These are phyloP conservation scores for Combretum micranthum DNA, from an alignment of 345 rosid species.

Conservation along the genomic window DNA sequence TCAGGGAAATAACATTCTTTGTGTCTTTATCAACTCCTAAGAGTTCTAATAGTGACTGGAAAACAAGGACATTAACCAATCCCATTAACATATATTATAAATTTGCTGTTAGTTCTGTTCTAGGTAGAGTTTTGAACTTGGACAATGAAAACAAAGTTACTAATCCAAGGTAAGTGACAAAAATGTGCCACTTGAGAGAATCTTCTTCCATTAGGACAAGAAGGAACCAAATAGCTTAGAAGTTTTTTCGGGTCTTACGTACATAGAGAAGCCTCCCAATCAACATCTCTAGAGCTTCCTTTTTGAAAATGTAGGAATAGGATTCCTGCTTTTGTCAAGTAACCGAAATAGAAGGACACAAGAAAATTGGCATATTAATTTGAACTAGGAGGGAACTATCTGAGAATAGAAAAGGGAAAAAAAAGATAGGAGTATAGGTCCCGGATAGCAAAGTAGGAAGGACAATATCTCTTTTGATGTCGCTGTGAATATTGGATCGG, in stretches of 20 bases:
- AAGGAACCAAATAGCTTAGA: not conserved
- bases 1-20: no score
- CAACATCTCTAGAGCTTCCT: slow-evolving; percentile 40
- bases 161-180: no score
- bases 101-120: no score
- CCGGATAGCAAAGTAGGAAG: slow-evolving; percentile 28
- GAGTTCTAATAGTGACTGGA: no score
- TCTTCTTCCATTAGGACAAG: slow-evolving; percentile 31
- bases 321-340: slow-evolving; percentile 69
- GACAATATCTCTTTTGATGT: slow-evolving; percentile 41
- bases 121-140: no score
- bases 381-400: slow-evolving; percentile 29
- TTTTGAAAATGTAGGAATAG: slow-evolving; percentile 46
- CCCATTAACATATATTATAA: not conserved
- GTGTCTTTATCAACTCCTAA: no score
- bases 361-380: slow-evolving; percentile 51
- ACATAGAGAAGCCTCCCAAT: slow-evolving; percentile 39
- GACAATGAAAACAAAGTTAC: no score
- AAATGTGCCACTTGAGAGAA: slow-evolving; percentile 33
- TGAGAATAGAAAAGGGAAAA: slow-evolving; percentile 37
- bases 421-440: slow-evolving; percentile 13
- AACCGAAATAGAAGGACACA: slow-evolving; percentile 25
- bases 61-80: no score
- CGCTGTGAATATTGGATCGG: slow-evolving; percentile 56
- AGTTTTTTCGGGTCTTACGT: not conserved